Conservation (phyloP, 2,329 filamentous ascomycete genomes). For the Pseudogymnoascus sp. region DNA sequence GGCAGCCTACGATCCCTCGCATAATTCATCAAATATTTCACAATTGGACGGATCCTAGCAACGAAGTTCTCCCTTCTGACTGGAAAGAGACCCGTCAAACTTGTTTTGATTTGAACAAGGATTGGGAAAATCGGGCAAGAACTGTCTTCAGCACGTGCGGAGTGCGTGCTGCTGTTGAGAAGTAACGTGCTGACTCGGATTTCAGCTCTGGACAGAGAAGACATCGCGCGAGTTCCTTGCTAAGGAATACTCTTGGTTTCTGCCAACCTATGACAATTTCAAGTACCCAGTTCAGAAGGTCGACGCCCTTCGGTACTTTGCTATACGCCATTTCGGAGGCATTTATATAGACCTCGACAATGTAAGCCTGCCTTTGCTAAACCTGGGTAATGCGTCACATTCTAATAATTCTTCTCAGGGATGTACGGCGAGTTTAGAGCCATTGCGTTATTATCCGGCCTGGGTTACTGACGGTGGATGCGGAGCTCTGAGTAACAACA, state of each 20-base stretch:
- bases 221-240: slow-evolving; percentile 61
- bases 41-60: slow-evolving; percentile 43
- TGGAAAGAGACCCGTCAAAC: slow-evolving; percentile 60
- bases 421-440: slow-evolving; percentile 60
- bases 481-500: slow-evolving; percentile 49
- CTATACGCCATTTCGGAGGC: slow-evolving; percentile 64
- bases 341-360: slow-evolving; percentile 69
- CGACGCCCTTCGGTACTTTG: slow-evolving; percentile 67
- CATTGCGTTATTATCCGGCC: slow-evolving; percentile 57
- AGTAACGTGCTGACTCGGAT: slow-evolving; percentile 24
- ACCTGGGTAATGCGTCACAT: background rate
- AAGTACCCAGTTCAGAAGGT: slow-evolving; percentile 64
- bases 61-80: slow-evolving; percentile 58
- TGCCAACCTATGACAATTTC: slow-evolving; percentile 63
- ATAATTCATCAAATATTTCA: slow-evolving; percentile 63
- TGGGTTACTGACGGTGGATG: slow-evolving; percentile 49
- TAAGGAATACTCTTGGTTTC: slow-evolving; percentile 63
- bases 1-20: slow-evolving; percentile 57
- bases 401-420: slow-evolving; percentile 38
- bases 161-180: background rate
- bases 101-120: slow-evolving; percentile 60
- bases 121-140: slow-evolving; percentile 65
- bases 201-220: slow-evolving; percentile 64
- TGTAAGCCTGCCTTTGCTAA: slow-evolving; percentile 11
- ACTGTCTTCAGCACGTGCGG: background rate